Evolutionary conservation across 1,139 yeast genomes (phyloP).

Genomic region (Geotrichum candidum): DNA sequence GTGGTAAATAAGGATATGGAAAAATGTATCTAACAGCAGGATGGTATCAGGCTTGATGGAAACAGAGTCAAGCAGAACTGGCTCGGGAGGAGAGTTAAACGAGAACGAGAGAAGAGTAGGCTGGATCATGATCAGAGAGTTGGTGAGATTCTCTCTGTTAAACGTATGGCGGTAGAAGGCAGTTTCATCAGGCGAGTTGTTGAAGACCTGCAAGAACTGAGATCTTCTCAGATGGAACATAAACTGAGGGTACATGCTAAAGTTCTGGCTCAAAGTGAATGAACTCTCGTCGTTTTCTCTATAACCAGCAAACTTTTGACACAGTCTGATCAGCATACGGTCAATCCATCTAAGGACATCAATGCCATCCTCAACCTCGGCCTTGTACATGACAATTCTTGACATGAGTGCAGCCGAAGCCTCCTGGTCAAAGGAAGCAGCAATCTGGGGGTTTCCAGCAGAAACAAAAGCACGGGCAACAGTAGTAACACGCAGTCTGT

Average conservation of each 20-base stretch:
- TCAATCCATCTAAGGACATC: slow-evolving; percentile 76
- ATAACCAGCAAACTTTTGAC: slow-evolving; percentile 73
- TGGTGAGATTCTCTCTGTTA: slow-evolving; percentile 59
- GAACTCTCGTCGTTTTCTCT: slow-evolving; percentile 60
- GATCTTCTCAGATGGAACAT: slow-evolving; percentile 67
- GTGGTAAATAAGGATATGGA: slow-evolving; percentile 65
- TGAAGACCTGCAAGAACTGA: slow-evolving; percentile 63
- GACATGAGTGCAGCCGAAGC: slow-evolving; percentile 62
- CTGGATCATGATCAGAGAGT: slow-evolving; percentile 67
- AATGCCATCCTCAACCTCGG: slow-evolving; percentile 44
- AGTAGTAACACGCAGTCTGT: slow-evolving; percentile 44
- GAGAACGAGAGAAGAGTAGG: slow-evolving; percentile 66
- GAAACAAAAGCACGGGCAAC: slow-evolving; percentile 28
- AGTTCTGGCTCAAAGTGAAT: slow-evolving; percentile 62
- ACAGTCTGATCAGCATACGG: slow-evolving; percentile 62
- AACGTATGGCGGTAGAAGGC: slow-evolving; percentile 61
- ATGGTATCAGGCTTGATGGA: slow-evolving; percentile 59
- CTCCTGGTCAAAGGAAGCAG: slow-evolving; percentile 55
- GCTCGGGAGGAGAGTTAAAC: slow-evolving; percentile 52
- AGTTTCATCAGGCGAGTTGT: slow-evolving; percentile 77
- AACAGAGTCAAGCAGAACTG: slow-evolving; percentile 63
- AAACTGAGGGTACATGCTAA: slow-evolving; percentile 70
- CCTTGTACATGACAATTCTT: slow-evolving; percentile 46
- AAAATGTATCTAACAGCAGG: slow-evolving; percentile 63
- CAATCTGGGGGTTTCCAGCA: slow-evolving; percentile 27